phyloP scores from a whole-genome alignment of 1,284 basidiomycete species.

The Pseudozyma sp. region DNA sequence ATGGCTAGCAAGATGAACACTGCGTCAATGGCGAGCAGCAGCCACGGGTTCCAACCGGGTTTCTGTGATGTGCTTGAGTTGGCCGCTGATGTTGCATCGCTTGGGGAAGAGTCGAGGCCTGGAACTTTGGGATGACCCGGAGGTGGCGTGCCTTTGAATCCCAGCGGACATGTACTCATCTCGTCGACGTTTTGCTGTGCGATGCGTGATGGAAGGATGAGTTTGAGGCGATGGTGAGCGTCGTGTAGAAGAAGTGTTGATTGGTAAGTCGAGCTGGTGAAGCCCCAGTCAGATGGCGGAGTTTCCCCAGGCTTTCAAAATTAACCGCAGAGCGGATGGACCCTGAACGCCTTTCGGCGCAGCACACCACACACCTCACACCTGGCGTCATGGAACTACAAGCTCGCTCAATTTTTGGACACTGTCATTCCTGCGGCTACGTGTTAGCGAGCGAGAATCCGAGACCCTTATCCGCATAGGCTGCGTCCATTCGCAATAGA shows the following conservation, averaged over 20 bases:
- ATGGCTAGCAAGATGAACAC: slow-evolving; percentile 34
- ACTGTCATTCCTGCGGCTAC: background rate
- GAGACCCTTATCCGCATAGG: slow-evolving; percentile 69
- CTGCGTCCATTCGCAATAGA: slow-evolving; percentile 74
- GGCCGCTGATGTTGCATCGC: background rate
- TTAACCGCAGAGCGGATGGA: too few species aligned
- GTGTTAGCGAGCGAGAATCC: slow-evolving; percentile 53
- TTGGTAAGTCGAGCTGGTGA: too few species aligned
- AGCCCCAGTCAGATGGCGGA: too few species aligned
- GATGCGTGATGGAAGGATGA: background rate
- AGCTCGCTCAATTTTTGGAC: background rate
- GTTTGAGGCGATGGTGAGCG: background rate
- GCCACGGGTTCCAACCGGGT: slow-evolving; percentile 38
- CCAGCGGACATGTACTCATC: slow-evolving; percentile 46
- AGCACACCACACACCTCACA: too few species aligned
- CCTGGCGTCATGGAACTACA: background rate
- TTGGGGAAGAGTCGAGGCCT: slow-evolving; percentile 10
- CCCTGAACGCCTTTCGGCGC: too few species aligned
- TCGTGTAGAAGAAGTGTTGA: too few species aligned
- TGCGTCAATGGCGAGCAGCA: slow-evolving; percentile 33
- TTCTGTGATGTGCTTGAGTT: slow-evolving; percentile 3
- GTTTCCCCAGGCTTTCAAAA: too few species aligned
- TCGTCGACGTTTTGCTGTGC: background rate
- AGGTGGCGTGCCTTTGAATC: slow-evolving; percentile 54
- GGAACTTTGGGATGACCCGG: slow-evolving; percentile 47